Evolutionary conservation across 345 rosid genomes (phyloP).

Genomic region (Litchi chinensis): DNA sequence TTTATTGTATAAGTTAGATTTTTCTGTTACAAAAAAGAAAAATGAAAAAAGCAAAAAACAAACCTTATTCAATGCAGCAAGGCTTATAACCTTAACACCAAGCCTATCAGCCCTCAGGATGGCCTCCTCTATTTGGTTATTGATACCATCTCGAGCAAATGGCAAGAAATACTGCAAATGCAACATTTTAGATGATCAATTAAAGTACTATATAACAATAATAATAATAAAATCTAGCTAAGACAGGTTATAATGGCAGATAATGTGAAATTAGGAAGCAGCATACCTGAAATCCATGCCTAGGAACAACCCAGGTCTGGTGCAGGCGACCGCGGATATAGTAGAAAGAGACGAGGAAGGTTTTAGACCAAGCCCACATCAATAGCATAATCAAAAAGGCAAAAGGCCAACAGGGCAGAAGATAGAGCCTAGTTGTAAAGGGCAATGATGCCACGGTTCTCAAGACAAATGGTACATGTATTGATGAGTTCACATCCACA

Average conservation of each 20-base stretch:
- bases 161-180: constrained; percentile 90
- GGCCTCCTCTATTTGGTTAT: constrained; percentile 76
- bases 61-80: constrained; percentile 95
- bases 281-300: constrained; percentile 83
- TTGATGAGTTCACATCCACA: constrained; percentile 62
- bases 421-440: constrained; percentile 39
- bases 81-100: constrained; percentile 93
- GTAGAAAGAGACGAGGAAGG: constrained; percentile 62
- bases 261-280: too few relatives aligned
- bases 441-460: constrained; percentile 68
- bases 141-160: constrained; percentile 82
- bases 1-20: not conserved
- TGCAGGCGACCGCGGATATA: constrained; percentile 63
- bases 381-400: constrained; percentile 46
- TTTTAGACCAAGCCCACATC: constrained; percentile 83
- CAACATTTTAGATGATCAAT: not conserved
- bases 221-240: too few relatives aligned
- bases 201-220: not conserved
- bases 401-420: constrained; percentile 52
- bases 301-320: constrained; percentile 86
- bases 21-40: not conserved
- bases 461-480: constrained; percentile 71
- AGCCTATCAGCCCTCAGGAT: constrained; percentile 75
- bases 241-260: too few relatives aligned
- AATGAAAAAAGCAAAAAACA: not conserved